Evolutionary conservation across 177 flowering plant genomes (phyloP).

Genomic region (Vitis hybrid): DNA sequence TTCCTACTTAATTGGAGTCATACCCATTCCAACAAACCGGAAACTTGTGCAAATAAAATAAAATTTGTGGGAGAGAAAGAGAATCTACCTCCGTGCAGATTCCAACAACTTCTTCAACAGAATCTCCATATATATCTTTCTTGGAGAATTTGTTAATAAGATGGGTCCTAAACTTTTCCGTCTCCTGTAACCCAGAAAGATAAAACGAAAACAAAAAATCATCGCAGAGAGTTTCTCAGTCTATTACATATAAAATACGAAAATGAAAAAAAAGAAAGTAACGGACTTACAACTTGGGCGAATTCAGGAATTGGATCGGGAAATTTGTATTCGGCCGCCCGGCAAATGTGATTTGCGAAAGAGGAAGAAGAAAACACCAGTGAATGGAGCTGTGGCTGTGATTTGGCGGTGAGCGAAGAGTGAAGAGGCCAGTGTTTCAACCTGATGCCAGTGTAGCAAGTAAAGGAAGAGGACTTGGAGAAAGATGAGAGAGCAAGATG

Average conservation of each 20-base stretch:
- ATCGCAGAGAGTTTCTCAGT: not conserved
- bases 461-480: not conserved
- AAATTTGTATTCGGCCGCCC: slow-evolving; percentile 78
- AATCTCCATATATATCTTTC: slow-evolving; percentile 57
- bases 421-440: not conserved
- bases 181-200: slow-evolving; percentile 44
- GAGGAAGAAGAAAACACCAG: not conserved
- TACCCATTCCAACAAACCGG: not conserved
- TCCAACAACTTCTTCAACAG: slow-evolving; percentile 45
- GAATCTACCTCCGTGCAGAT: slow-evolving; percentile 58
- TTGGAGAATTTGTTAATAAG: slow-evolving; percentile 46
- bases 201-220: not conserved
- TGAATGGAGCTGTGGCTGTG: not conserved
- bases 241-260: not conserved
- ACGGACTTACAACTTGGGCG: slow-evolving; percentile 62
- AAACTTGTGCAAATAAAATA: not conserved
- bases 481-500: not conserved
- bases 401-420: not conserved
- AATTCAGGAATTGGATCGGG: slow-evolving; percentile 98
- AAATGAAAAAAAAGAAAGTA: not conserved
- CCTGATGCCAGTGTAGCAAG: not conserved
- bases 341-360: slow-evolving; percentile 43
- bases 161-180: slow-evolving; percentile 55
- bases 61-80: too few species aligned
- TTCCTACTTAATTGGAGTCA: not conserved